Evolutionary conservation across 768 basidiomycete genomes (phyloP), one percentile per base, ranked within the genome.

Genomic region (Cyathus striatus): DNA sequence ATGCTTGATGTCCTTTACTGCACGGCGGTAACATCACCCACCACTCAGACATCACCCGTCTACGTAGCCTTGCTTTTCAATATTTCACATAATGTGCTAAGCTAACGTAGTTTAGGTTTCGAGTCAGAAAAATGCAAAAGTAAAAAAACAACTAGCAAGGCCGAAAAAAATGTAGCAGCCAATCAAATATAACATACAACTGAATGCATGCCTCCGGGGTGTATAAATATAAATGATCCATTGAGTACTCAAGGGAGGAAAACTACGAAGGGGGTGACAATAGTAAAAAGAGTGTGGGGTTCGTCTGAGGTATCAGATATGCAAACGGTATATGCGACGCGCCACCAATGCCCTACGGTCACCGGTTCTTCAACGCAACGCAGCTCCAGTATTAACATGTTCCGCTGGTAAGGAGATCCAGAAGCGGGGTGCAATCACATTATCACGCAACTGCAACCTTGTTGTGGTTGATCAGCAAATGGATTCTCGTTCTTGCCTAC

Each of bases 401-500:
- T n/a, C n/a, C n/a, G n/a, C n/a, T 41, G 14, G 17, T 30, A 18
- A 20, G 23, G 7, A 18, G 23, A 20, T 10, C 17, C 18, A 10
- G 21, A 32, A 20, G 40, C 41, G 22, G 21, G 22, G 21, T 12
- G 26, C 38, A 43, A 61, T 78, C 70, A 86, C 85, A 86, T 86
- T 58, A 87, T 66, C 40, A 75, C 59, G 60, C 85, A 87, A 56
- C 70, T 78, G 70, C 86, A 87, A 23, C 84, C 80, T 55, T 78
- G 70, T 39, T 81, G 75, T 57, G 83, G 87, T 40, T 90, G 86
- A n/a, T n/a, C n/a, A 43, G 89, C 87, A 63, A 92, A 97, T 30
- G 94, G 94, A 60, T 97, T 93, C 63, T 94, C 89, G 53, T 78
- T 80, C 69, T 90, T 91, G 54, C 78, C 81, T 23, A 93, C 78